These are phyloP conservation scores for Erodium maritimum DNA, from an alignment of 345 rosid species.

Conservation along the genomic window DNA sequence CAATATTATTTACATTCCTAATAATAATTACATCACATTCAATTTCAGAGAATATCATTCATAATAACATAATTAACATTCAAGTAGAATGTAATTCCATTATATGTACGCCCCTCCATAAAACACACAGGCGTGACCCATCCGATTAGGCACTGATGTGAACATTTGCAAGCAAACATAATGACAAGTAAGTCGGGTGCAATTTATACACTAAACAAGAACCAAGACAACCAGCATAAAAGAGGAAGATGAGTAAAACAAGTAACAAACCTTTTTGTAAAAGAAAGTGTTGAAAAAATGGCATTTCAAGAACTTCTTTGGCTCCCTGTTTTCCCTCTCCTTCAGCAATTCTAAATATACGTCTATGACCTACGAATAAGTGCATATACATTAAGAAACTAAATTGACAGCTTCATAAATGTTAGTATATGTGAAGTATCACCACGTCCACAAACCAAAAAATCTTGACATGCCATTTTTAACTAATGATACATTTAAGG, in stretches of 20 bases:
- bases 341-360: conserved; percentile 76
- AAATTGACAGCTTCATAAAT: not conserved
- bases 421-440: not conserved
- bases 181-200: not conserved
- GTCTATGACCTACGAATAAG: conserved; percentile 62
- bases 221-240: not conserved
- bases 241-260: conserved; percentile 1
- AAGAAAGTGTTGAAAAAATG: conserved; percentile 93
- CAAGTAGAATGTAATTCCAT: too few relatives aligned
- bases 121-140: too few relatives aligned
- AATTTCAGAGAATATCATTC: too few relatives aligned
- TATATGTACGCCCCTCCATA: too few relatives aligned
- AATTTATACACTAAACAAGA: not conserved
- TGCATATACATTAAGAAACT: conserved; percentile 12
- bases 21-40: too few relatives aligned
- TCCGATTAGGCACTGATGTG: not conserved
- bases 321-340: conserved; percentile 89
- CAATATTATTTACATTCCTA: too few relatives aligned
- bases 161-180: too few relatives aligned
- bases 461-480: not conserved
- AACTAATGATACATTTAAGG: not conserved
- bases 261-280: conserved; percentile 66
- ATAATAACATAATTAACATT: too few relatives aligned
- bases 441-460: not conserved
- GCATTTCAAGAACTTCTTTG: conserved; percentile 73